Percentiles rank a stretch among this genome's conserved stretches.
phyloP scores from a whole-genome alignment of 495 filamentous ascomycete genomes.

The Symbiotaphrina buchneri region DNA sequence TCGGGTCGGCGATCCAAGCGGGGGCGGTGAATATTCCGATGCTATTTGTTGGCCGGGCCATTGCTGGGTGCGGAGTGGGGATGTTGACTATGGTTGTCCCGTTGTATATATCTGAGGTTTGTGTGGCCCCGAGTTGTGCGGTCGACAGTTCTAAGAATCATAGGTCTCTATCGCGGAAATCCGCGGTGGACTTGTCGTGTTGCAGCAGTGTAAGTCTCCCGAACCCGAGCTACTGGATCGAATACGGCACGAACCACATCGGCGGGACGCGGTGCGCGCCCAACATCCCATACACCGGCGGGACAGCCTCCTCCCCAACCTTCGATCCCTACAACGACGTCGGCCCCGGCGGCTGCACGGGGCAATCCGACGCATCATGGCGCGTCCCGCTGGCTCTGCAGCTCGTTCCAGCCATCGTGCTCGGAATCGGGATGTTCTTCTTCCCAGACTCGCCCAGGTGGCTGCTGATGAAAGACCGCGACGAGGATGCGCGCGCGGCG shows the following conservation, averaged over 20 bases:
- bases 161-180: too few species aligned
- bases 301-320: slow-evolving; percentile 7
- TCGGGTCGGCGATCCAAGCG: slow-evolving; percentile 11
- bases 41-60: slow-evolving; percentile 44
- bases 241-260: slow-evolving; percentile 10
- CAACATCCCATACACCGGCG: slow-evolving; percentile 18
- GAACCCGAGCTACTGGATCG: slow-evolving; percentile 48
- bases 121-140: too few species aligned
- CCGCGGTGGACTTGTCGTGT: too few species aligned
- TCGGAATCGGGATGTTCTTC: slow-evolving; percentile 19
- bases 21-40: slow-evolving; percentile 12
- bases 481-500: background rate
- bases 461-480: background rate
- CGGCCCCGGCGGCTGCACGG: slow-evolving; percentile 13
- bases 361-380: slow-evolving; percentile 18
- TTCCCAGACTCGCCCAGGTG: slow-evolving; percentile 1
- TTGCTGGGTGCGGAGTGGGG: slow-evolving; percentile 52
- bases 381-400: slow-evolving; percentile 28
- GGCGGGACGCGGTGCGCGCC: slow-evolving; percentile 19
- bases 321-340: slow-evolving; percentile 23
- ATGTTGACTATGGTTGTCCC: slow-evolving; percentile 55
- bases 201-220: too few species aligned
- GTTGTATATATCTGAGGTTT: slow-evolving; percentile 60
- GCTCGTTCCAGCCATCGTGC: slow-evolving; percentile 22
- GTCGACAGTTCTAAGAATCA: slow-evolving; percentile 26